A percentile compares a stretch with the other conserved stretches of the same genome.
These are phyloP conservation scores for Erythrobasidium hasegawianum DNA, from an alignment of 1,284 basidiomycete species.

Conservation along the genomic window DNA sequence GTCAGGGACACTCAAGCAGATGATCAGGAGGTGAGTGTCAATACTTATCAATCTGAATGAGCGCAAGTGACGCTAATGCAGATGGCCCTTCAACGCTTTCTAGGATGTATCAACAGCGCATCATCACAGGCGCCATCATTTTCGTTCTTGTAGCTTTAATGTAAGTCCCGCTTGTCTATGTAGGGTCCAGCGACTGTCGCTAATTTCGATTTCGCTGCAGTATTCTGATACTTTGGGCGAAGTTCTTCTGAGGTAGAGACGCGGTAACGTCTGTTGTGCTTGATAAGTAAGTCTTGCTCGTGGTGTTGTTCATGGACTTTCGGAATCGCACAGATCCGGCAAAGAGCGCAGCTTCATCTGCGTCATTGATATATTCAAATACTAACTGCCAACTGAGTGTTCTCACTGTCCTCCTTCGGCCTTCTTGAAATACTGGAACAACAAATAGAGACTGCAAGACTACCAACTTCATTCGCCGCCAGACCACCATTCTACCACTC, in stretches of 20 bases:
- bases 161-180: conserved; percentile 1
- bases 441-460: too few species aligned
- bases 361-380: too few species aligned
- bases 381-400: too few species aligned
- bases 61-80: not conserved
- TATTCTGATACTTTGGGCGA: conserved; percentile 31
- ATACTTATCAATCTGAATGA: not conserved
- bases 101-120: conserved; percentile 45
- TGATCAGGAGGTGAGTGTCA: conserved; percentile 58
- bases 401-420: too few species aligned
- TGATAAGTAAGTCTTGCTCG: not conserved
- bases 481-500: too few species aligned
- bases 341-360: too few species aligned
- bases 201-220: not conserved
- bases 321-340: too few species aligned
- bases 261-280: not conserved
- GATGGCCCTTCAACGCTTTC: conserved; percentile 6
- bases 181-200: not conserved
- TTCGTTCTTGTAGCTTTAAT: conserved; percentile 45
- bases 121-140: conserved; percentile 45
- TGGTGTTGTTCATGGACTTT: not conserved
- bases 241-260: conserved; percentile 16
- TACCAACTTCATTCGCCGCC: too few species aligned
- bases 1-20: conserved; percentile 58
- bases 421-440: too few species aligned